phyloP scores from a whole-genome alignment of 805 yeast species.

The Aciculoconidium aculeatum region DNA sequence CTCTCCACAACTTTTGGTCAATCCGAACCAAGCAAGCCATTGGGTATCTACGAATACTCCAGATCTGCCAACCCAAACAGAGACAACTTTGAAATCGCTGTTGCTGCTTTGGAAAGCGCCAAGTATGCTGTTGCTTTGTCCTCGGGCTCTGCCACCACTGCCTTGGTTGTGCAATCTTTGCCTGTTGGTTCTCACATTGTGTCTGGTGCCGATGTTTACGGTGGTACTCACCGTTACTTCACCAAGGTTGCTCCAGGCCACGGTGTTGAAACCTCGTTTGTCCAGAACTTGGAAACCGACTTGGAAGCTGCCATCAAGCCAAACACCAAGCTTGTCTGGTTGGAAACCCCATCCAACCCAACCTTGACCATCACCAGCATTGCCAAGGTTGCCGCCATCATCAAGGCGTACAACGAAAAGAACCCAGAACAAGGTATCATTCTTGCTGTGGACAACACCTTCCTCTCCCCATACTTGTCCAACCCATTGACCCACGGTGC shows the following conservation, averaged over 20 bases:
- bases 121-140: slow-evolving; percentile 70
- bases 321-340: slow-evolving; percentile 75
- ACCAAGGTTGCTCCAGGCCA: slow-evolving; percentile 79
- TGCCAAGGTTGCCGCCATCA: slow-evolving; percentile 49
- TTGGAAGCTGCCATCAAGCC: slow-evolving; percentile 49
- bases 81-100: slow-evolving; percentile 69
- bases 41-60: slow-evolving; percentile 78
- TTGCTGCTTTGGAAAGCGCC: slow-evolving; percentile 75
- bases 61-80: slow-evolving; percentile 86
- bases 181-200: slow-evolving; percentile 69
- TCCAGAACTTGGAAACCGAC: slow-evolving; percentile 57
- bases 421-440: slow-evolving; percentile 44
- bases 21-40: slow-evolving; percentile 66
- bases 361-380: slow-evolving; percentile 78
- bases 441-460: slow-evolving; percentile 83
- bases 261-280: slow-evolving; percentile 65
- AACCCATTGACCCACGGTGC: slow-evolving; percentile 82
- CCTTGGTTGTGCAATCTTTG: slow-evolving; percentile 67
- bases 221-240: slow-evolving; percentile 89
- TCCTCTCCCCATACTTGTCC: slow-evolving; percentile 80
- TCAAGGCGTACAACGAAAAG: slow-evolving; percentile 38
- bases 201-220: slow-evolving; percentile 82
- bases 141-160: slow-evolving; percentile 85
- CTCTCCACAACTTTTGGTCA: slow-evolving; percentile 84
- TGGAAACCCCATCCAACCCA: slow-evolving; percentile 87